Base-by-base conservation (phyloP, 208 protist species). In the Wallacemonas sp. region DNA sequence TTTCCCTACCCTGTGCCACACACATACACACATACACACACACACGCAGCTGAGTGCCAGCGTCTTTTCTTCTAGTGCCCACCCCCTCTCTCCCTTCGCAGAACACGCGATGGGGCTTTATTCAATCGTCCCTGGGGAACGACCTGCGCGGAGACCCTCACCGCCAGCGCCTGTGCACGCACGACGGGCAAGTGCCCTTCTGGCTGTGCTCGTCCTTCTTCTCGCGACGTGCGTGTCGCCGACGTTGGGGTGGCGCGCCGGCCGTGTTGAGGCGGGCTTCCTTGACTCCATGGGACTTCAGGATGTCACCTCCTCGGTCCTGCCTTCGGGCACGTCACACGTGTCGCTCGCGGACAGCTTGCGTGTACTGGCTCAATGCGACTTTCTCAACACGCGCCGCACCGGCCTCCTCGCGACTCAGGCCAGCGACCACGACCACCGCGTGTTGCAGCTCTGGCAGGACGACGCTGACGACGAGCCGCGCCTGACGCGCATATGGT, bases 351-450 rank as follows among this genome's bases (percentile, higher is more conserved):
- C 71, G 1, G 55, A 66, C 1, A 66, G 44, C 44, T 27, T 77
- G 65, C 63, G 54, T 9, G 61, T 75, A 5, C 54, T 71, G 19
- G 46, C 63, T 3, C 45, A 71, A 2, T 30, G 33, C 26, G 63
- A 73, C 41, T 79, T 67, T 62, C 55, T 63, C 50, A 53, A 39
- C n/a, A 33, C 45, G n/a, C 60, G 61, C 1, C 66, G 57, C 63
- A 70, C 67, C 1, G 62, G 60, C 33, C 50, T 79, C 15, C 68
- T 75, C 44, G 46, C 48, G 27, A 71, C 33, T 15, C 68, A 57
- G 32, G 13, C 30, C 29, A 39, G 30, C 50, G 50, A 34, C 5
- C 29, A 34, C 2, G n/a, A 37, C 6, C 50, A 57, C 50, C 6
- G 50, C n/a, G 50, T 57, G 30, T 32, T 57, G 50, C 50, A 57